A percentile compares a stretch with the other conserved stretches of the same genome.
Conservation (phyloP, 257 asterid genomes). For the Jacaranda copaia region DNA sequence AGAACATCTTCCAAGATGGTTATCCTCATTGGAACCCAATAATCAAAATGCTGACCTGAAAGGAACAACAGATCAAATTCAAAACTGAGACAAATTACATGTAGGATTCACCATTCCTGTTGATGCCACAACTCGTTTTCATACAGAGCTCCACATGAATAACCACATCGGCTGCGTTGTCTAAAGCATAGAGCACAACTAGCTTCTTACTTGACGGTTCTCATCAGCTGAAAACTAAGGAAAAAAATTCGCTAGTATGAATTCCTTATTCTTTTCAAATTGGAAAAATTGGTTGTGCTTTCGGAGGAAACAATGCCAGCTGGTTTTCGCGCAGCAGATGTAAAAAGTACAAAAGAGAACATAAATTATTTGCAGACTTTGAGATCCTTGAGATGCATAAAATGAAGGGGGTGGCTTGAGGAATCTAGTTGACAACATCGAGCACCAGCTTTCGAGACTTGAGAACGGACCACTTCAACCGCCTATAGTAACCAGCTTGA, state of each 20-base stretch:
- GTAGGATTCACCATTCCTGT: background rate
- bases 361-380: conserved; percentile 34
- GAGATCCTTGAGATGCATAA: background rate
- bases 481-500: conserved; percentile 82
- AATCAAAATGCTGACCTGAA: too few species aligned
- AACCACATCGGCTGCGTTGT: conserved; percentile 15
- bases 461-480: conserved; percentile 77
- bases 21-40: too few species aligned
- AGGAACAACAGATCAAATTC: background rate
- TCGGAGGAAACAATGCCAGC: conserved; percentile 34
- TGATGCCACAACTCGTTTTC: conserved; percentile 3
- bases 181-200: conserved; percentile 11
- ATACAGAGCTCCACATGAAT: conserved; percentile 30
- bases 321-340: conserved; percentile 28
- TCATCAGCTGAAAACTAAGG: conserved; percentile 22
- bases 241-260: conserved; percentile 24
- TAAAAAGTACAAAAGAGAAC: conserved; percentile 23
- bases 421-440: conserved; percentile 71
- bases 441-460: conserved; percentile 83
- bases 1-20: too few species aligned
- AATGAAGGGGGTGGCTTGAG: background rate
- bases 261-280: conserved; percentile 43
- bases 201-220: conserved; percentile 31
- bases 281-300: conserved; percentile 28
- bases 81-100: conserved; percentile 6